Percentiles rank a stretch among this genome's conserved stretches.
Conservation (phyloP, 176 grass and related monocot species). For the Poa annua region DNA sequence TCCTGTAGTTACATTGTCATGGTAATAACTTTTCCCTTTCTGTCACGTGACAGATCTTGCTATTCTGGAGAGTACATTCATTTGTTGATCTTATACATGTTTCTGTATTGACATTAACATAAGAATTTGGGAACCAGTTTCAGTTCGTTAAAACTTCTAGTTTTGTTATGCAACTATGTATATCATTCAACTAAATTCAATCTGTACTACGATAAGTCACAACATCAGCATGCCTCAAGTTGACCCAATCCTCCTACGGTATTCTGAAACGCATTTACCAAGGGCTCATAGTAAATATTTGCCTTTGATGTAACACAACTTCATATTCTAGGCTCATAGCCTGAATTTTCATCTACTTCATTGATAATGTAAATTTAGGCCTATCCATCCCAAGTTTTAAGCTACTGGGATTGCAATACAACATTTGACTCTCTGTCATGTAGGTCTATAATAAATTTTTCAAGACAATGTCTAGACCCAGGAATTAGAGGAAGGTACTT, state of each 20-base stretch:
- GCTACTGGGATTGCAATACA: constrained; percentile 13
- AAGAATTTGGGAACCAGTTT: constrained; percentile 6
- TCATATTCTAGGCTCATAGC: background rate
- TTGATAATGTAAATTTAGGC: constrained; percentile 26
- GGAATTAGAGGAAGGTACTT: constrained; percentile 83
- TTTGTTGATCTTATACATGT: constrained; percentile 23
- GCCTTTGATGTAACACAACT: background rate
- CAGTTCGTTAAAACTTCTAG: background rate
- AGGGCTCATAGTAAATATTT: constrained; percentile 26
- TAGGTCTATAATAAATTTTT: constrained; percentile 94
- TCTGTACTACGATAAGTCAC: background rate
- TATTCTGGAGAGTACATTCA: background rate
- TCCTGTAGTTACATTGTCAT: constrained; percentile 89
- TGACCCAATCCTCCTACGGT: background rate
- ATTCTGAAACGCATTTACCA: constrained; percentile 25
- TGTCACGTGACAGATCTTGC: constrained; percentile 3
- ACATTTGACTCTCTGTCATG: constrained; percentile 38
- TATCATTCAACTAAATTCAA: background rate
- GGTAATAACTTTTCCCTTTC: constrained; percentile 57
- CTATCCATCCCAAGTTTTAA: constrained; percentile 19
- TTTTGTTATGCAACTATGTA: background rate
- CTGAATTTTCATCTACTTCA: constrained; percentile 7
- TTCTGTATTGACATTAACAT: background rate
- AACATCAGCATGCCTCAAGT: constrained; percentile 7
- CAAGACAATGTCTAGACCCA: constrained; percentile 83